Evolutionary conservation across 164 flowering plant species (phyloP), one percentile per base, ranked within the genome.

Genomic region (Aristolochia californica): DNA sequence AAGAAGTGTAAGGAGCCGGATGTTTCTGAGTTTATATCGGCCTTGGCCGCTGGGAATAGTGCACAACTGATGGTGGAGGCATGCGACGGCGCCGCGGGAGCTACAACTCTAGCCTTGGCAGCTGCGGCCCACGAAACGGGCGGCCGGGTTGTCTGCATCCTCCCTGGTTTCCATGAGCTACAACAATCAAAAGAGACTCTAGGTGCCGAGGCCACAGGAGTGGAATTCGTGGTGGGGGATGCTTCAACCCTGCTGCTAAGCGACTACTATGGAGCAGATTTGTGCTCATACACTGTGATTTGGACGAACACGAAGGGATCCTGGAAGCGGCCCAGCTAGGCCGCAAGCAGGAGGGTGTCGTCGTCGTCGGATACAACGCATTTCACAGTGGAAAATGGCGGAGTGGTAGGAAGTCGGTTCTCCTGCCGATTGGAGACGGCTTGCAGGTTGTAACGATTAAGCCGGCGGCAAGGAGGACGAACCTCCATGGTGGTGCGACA

Each of bases 111-210:
- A 43, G 88, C 86, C 23, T 68, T 88, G 24, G 75, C 71, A 1
- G 87, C 84, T 0, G 94, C 94, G 0, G 84, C 94, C 12, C 72
- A 78, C n/a, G 91, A 88, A 72, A 85, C 88, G 0, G 80, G 84
- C 1, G 88, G 94, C 28, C 77, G 79, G 0, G 83, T 85, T 4
- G 75, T 85, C 13, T 84, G 88, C 77, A 75, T 85, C 28, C 70
- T 80, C 24, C 72, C 7, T 0, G 66, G 70, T 14, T 11, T 57
- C 0, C 63, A 81, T 10, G 76, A 83, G 7, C 67, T 83, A 0
- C 55, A 58, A 5, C 16, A 52, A 2, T 84, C 84, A 12, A 55
- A 63, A 38, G 51, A 65, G 18, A 54, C 70, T 5, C 72, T 84
- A 11, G 79, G 79, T 11, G 25, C 14, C 3, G 24, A 5, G 43